These are phyloP conservation scores for Candida albicans DNA, from an alignment of 1,139 yeast species.

Conservation along the genomic window DNA sequence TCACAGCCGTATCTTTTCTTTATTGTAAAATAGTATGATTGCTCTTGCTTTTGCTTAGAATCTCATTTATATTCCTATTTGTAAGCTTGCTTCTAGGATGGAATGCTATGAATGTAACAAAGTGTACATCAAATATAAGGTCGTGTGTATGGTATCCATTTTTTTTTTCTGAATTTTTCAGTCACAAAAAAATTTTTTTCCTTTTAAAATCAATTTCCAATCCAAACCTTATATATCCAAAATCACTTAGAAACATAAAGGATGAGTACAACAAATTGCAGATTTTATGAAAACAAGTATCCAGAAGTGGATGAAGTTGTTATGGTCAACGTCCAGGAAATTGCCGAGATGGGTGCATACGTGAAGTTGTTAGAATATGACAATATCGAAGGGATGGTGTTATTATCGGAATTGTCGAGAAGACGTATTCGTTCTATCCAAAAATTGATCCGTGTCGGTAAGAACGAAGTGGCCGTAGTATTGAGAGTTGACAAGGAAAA, in stretches of 20 bases:
- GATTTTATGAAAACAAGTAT: constrained; percentile 96
- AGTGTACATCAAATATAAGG: too few relatives aligned
- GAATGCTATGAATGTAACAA: too few relatives aligned
- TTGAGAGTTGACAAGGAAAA: constrained; percentile 98
- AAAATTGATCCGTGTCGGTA: constrained; percentile 95
- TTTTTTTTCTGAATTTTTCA: too few relatives aligned
- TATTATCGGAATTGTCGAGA: constrained; percentile 92
- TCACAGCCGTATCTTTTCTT: too few relatives aligned
- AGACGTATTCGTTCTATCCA: constrained; percentile 98
- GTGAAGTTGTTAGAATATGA: constrained; percentile 95
- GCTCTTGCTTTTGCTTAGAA: too few relatives aligned
- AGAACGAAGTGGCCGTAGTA: constrained; percentile 98
- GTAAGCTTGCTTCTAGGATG: too few relatives aligned
- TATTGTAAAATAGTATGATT: too few relatives aligned
- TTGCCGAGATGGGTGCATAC: constrained; percentile 97
- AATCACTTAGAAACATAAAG: not conserved
- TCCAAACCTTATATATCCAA: too few relatives aligned
- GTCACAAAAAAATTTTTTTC: too few relatives aligned
- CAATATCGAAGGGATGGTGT: constrained; percentile 98
- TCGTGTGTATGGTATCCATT: too few relatives aligned
- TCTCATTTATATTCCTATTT: too few relatives aligned
- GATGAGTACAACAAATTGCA: constrained; percentile 88
- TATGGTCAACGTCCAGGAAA: constrained; percentile 97
- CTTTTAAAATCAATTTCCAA: too few relatives aligned
- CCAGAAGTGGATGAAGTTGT: constrained; percentile 99